Conservation (phyloP, 768 basidiomycete species). For the Phaeotremella fagi region DNA sequence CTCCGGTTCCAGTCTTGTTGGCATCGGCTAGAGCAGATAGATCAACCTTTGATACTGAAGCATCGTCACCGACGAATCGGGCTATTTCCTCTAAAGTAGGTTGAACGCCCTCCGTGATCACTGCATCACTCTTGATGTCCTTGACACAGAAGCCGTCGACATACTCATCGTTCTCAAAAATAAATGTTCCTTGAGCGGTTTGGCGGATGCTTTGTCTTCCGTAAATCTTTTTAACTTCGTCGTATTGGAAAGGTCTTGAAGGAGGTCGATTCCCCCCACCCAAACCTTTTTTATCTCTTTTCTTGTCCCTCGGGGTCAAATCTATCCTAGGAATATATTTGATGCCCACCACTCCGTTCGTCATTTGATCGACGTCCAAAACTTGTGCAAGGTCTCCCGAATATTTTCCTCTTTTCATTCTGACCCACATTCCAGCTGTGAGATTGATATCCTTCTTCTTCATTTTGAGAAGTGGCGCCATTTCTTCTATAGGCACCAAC, state of each 20-base stretch:
- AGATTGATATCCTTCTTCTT: constrained; percentile 88
- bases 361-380: constrained; percentile 82
- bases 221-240: constrained; percentile 71
- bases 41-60: constrained; percentile 66
- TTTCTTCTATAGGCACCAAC: constrained; percentile 86
- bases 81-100: constrained; percentile 97
- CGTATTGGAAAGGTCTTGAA: constrained; percentile 86
- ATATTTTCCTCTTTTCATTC: constrained; percentile 88
- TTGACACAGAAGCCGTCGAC: constrained; percentile 94
- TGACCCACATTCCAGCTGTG: constrained; percentile 85
- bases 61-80: constrained; percentile 68
- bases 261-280: constrained; percentile 60
- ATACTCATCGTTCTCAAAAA: constrained; percentile 91
- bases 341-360: constrained; percentile 80
- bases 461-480: constrained; percentile 91
- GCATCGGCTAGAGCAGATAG: constrained; percentile 88
- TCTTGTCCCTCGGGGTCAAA: constrained; percentile 84
- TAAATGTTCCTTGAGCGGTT: constrained; percentile 54
- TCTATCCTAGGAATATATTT: constrained; percentile 98
- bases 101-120: constrained; percentile 73
- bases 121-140: constrained; percentile 62
- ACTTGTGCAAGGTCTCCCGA: constrained; percentile 93
- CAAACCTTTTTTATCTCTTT: constrained; percentile 58
- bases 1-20: constrained; percentile 81
- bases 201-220: constrained; percentile 72